Conservation (phyloP, 1,284 basidiomycete genomes). For the Termitomyces sp. region DNA sequence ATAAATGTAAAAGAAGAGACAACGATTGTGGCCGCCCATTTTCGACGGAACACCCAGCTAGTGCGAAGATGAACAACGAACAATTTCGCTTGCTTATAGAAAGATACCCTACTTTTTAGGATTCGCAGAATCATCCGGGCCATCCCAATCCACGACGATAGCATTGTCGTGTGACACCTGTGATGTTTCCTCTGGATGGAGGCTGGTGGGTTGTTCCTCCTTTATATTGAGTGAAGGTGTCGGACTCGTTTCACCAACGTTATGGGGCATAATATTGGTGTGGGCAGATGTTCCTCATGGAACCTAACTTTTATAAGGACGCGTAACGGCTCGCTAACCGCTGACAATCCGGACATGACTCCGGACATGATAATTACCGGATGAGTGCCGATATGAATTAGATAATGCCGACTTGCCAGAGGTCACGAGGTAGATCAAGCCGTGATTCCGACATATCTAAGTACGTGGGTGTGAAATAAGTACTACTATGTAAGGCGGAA, state of each 20-base stretch:
- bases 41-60: constrained; percentile 55
- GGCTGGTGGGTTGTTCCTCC: background rate
- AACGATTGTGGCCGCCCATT: constrained; percentile 58
- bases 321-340: background rate
- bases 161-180: constrained; percentile 13
- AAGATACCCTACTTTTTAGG: constrained; percentile 46
- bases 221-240: constrained; percentile 6
- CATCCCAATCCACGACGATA: constrained; percentile 49
- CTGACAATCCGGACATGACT: constrained; percentile 2
- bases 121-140: constrained; percentile 52
- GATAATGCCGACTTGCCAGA: background rate
- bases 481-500: too few relatives aligned
- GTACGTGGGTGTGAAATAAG: too few relatives aligned
- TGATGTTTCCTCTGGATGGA: background rate
- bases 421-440: too few relatives aligned
- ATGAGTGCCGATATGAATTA: background rate
- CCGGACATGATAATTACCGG: background rate
- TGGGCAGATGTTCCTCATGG: background rate
- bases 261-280: constrained; percentile 8
- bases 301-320: background rate
- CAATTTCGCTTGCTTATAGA: background rate
- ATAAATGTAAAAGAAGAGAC: constrained; percentile 66
- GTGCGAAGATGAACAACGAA: background rate
- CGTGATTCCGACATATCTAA: too few relatives aligned
- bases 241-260: constrained; percentile 3